Conservation (phyloP, 495 filamentous ascomycete species). For the Xylaria scruposa region DNA sequence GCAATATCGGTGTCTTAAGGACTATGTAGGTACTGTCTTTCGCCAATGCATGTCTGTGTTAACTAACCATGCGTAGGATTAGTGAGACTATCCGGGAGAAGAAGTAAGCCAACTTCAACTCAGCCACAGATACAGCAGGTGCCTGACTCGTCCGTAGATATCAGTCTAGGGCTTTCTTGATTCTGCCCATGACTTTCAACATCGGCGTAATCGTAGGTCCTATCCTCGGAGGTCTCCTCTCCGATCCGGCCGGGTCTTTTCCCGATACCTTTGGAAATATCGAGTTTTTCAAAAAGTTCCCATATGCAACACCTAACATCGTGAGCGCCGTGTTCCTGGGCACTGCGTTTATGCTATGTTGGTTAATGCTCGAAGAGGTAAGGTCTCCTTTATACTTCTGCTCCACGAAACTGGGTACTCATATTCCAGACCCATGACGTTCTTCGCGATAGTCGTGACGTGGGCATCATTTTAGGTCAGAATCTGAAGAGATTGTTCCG, state of each 20-base stretch:
- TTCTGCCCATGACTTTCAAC: constrained; percentile 80
- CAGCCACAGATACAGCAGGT: background rate
- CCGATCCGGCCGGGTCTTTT: constrained; percentile 75
- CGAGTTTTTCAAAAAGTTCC: constrained; percentile 69
- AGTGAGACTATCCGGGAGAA: constrained; percentile 79
- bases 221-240: constrained; percentile 73
- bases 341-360: constrained; percentile 60
- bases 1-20: constrained; percentile 80
- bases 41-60: background rate
- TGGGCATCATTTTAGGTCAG: constrained; percentile 50
- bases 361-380: constrained; percentile 74
- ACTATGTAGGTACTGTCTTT: constrained; percentile 62
- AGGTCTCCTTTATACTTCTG: background rate
- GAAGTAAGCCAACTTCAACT: constrained; percentile 38
- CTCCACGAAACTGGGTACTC: constrained; percentile 20
- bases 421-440: constrained; percentile 58
- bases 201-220: constrained; percentile 80
- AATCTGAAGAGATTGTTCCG: constrained; percentile 36
- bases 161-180: constrained; percentile 70
- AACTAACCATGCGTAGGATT: constrained; percentile 53
- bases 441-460: constrained; percentile 54
- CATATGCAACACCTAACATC: constrained; percentile 79
- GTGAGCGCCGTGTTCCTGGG: constrained; percentile 72
- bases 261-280: constrained; percentile 72
- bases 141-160: constrained; percentile 42